Conservation (phyloP, 2,329 filamentous ascomycete genomes). For the Aspergillus calidoustus region DNA sequence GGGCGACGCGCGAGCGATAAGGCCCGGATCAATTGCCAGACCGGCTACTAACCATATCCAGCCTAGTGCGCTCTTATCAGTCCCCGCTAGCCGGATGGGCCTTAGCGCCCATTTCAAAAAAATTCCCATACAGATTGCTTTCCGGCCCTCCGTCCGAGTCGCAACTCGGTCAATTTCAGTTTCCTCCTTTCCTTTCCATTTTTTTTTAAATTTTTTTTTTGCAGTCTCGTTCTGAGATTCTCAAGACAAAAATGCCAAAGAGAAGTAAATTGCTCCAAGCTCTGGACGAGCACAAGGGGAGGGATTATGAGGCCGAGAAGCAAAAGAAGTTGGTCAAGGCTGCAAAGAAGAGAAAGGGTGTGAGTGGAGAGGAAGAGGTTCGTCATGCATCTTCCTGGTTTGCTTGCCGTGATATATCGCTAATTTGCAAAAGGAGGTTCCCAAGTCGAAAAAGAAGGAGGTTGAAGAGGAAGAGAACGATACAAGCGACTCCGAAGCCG, state of each 20-base stretch:
- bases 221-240: constrained; percentile 18
- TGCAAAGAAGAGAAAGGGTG: constrained; percentile 51
- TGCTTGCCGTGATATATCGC: background rate
- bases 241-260: constrained; percentile 50
- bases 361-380: constrained; percentile 32
- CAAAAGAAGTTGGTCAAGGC: constrained; percentile 68
- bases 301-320: constrained; percentile 76
- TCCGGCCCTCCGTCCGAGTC: background rate
- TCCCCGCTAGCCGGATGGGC: background rate
- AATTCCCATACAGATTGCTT: constrained; percentile 13
- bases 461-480: constrained; percentile 38
- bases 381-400: background rate
- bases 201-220: background rate
- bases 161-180: background rate
- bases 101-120: constrained; percentile 16
- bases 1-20: constrained; percentile 9
- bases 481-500: constrained; percentile 33
- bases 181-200: background rate
- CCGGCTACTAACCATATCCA: constrained; percentile 13
- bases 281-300: constrained; percentile 62
- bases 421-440: background rate
- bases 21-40: constrained; percentile 31
- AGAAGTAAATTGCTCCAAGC: constrained; percentile 63
- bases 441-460: constrained; percentile 12
- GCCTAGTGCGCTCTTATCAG: constrained; percentile 26